Evolutionary conservation across 2,329 filamentous ascomycete genomes (phyloP), one percentile per base, ranked within the genome.

Genomic region (Neofusicoccum cordaticola): DNA sequence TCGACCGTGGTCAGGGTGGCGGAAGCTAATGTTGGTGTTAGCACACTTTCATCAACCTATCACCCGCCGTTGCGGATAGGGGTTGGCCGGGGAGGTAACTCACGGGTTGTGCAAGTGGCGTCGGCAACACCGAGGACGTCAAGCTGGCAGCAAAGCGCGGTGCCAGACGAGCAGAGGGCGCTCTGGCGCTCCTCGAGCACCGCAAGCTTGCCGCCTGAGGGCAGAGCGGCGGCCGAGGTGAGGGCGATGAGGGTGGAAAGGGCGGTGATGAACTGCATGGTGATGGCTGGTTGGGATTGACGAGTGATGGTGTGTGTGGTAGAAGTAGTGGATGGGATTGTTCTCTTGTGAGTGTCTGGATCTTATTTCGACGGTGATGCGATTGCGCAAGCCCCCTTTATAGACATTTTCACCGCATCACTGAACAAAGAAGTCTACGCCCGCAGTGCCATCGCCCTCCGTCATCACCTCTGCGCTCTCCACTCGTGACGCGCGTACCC

Each of bases 241-340:
- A 96, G 92, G 22, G 93, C 93, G 88, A 96, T 92, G 81, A 96
- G 96, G 62, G 96, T 85, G 68, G 96, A 87, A 11, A 97, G 80
- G 1, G 53, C 53, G 15, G 53, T 27, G 56, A 60, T 17, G 56
- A 37, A 60, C 56, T 60, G 35, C 56, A 60, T 60, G 7, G 17
- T 60, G 42, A 47, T 2, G 22, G 11, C 1, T 39, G 31, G 1
- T 41, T 41, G 52, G 31, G 12, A 31, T 4, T 12, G n/a, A 12
- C 19, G 41, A 22, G 4, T 19, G 5, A 44, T 34, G 19, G 7
- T 42, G 7, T 13, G 12, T 42, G 7, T 17, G 8, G 2, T 34
- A 9, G 53, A 47, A 47, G 19, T 27, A 58, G n/a, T 13, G 31
- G n/a, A n/a, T 31, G 17, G 42, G 39, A 34, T 41, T 44, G 17